These are phyloP conservation scores for Apiospora hydei DNA, from an alignment of 2,329 filamentous ascomycete species.

Conservation along the genomic window DNA sequence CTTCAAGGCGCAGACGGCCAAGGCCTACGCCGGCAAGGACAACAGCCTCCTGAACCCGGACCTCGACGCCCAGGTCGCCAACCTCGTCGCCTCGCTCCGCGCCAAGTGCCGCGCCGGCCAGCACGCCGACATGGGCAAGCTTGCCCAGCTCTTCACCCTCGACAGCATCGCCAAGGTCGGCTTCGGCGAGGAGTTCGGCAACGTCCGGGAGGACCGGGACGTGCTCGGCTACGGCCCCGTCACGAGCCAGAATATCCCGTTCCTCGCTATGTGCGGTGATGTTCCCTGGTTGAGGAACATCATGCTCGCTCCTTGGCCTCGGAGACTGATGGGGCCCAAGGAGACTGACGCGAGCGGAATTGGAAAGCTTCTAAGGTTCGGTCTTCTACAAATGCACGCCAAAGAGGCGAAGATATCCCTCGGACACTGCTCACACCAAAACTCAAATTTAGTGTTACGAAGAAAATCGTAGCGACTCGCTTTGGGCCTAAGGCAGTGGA, in stretches of 20 bases:
- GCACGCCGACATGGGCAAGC: slow-evolving; percentile 28
- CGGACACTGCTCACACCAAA: slow-evolving; percentile 3
- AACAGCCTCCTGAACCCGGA: slow-evolving; percentile 30
- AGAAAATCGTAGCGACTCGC: neutral
- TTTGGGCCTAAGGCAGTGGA: slow-evolving; percentile 1
- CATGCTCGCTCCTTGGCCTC: slow-evolving; percentile 31
- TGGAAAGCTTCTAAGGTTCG: slow-evolving; percentile 30
- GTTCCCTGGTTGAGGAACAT: slow-evolving; percentile 33
- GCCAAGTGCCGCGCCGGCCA: slow-evolving; percentile 25
- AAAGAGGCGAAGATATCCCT: neutral
- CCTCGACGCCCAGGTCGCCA: slow-evolving; percentile 31
- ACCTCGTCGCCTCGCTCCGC: slow-evolving; percentile 31
- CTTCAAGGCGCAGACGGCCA: slow-evolving; percentile 32
- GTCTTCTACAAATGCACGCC: neutral
- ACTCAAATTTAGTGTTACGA: neutral
- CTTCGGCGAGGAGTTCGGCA: slow-evolving; percentile 38
- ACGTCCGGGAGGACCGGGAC: slow-evolving; percentile 35
- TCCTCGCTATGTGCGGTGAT: slow-evolving; percentile 32
- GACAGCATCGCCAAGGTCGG: slow-evolving; percentile 39
- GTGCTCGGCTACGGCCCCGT: slow-evolving; percentile 31
- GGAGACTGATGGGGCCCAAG: slow-evolving; percentile 36
- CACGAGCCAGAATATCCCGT: slow-evolving; percentile 28
- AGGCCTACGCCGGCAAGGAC: slow-evolving; percentile 36
- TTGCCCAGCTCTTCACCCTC: slow-evolving; percentile 31
- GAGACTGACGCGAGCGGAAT: slow-evolving; percentile 34